Evolutionary conservation across 2,329 filamentous ascomycete species (phyloP).

Genomic region (Hypomyces rosellus): DNA sequence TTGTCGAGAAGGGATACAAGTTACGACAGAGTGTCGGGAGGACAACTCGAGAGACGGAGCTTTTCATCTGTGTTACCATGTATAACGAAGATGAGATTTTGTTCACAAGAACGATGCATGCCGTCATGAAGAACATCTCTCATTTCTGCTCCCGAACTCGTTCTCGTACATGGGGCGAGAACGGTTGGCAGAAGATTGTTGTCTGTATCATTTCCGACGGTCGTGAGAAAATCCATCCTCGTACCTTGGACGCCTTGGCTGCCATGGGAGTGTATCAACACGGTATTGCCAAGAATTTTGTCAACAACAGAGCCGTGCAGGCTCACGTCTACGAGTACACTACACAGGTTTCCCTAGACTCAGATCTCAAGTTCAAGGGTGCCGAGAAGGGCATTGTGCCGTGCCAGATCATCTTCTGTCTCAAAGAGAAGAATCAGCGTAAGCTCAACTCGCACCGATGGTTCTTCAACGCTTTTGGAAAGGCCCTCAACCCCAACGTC

Average conservation of each 20-base stretch:
- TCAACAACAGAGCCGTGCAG: conserved; percentile 92
- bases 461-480: conserved; percentile 98
- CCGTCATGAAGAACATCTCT: conserved; percentile 95
- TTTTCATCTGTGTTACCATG: conserved; percentile 98
- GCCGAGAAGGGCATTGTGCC: conserved; percentile 98
- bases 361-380: conserved; percentile 96
- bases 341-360: conserved; percentile 91
- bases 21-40: conserved; percentile 83
- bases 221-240: conserved; percentile 79
- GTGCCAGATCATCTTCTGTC: conserved; percentile 95
- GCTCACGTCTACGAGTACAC: conserved; percentile 99
- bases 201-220: conserved; percentile 96
- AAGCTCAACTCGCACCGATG: conserved; percentile 98
- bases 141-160: conserved; percentile 92
- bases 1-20: conserved; percentile 81
- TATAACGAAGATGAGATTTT: conserved; percentile 98
- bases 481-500: conserved; percentile 87
- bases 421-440: conserved; percentile 96
- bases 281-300: conserved; percentile 96
- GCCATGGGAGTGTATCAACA: conserved; percentile 98
- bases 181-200: conserved; percentile 98
- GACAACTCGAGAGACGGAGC: conserved; percentile 81
- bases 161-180: conserved; percentile 92
- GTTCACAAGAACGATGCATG: conserved; percentile 97
- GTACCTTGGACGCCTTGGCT: conserved; percentile 87